phyloP scores from a whole-genome alignment of 2,329 filamentous ascomycete genomes.

The Lasiodiplodia theobromae region DNA sequence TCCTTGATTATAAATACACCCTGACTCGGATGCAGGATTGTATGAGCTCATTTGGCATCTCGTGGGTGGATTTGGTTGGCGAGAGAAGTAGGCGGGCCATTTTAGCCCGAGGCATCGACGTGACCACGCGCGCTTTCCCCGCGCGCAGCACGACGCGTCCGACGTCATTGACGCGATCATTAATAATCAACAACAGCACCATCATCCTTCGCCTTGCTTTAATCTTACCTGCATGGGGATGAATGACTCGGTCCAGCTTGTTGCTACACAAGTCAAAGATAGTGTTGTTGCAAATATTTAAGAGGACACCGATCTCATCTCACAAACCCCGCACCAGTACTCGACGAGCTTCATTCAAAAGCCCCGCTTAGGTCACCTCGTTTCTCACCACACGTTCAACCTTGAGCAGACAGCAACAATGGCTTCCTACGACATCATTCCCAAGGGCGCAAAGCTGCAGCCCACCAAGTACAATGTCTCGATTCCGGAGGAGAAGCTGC shows the following conservation, averaged over 20 bases:
- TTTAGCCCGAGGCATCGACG: not conserved
- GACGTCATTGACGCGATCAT: constrained; percentile 14
- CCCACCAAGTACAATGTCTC: constrained; percentile 40
- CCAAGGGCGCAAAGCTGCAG: constrained; percentile 18
- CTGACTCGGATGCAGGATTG: no score
- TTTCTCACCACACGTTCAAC: not conserved
- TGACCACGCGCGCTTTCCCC: constrained; percentile 20
- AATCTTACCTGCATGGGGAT: not conserved
- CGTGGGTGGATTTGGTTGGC: not conserved
- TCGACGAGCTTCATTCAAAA: not conserved
- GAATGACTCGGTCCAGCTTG: not conserved
- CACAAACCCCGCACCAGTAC: constrained; percentile 2
- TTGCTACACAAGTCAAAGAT: not conserved
- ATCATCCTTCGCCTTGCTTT: not conserved
- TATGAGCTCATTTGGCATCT: not conserved
- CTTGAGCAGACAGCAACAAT: constrained; percentile 2
- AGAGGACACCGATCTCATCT: not conserved
- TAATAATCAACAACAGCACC: constrained; percentile 7
- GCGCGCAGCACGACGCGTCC: constrained; percentile 1
- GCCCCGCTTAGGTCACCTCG: not conserved
- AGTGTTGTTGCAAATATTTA: not conserved
- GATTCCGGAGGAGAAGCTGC: constrained; percentile 42
- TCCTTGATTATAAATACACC: no score
- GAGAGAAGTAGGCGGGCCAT: not conserved
- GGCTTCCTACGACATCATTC: constrained; percentile 29